These are phyloP conservation scores for Tolypocladium capitatum DNA, from an alignment of 2,329 filamentous ascomycete genomes.

Conservation along the genomic window DNA sequence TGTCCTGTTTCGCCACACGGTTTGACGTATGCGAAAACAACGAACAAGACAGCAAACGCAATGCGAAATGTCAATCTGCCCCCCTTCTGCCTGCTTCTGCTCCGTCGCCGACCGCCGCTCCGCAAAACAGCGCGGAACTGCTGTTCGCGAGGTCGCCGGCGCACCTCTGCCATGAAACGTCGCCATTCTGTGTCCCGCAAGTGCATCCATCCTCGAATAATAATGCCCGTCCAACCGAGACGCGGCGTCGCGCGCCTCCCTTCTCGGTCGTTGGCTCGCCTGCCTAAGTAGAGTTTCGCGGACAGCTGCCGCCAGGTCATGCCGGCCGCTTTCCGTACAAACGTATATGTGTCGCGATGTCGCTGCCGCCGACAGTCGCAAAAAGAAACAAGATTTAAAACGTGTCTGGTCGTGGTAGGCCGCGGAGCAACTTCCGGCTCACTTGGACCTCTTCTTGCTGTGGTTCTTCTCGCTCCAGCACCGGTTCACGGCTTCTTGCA, in stretches of 20 bases:
- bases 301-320: not conserved
- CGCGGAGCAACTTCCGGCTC: conserved; percentile 3
- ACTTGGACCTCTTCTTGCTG: conserved; percentile 15
- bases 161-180: not conserved
- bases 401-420: not conserved
- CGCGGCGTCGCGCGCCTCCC: not conserved
- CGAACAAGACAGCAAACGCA: not conserved
- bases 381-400: not conserved
- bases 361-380: conserved; percentile 2
- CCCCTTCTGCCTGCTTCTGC: too few species aligned
- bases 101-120: not conserved
- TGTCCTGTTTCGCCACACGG: conserved; percentile 2
- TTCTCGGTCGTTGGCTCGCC: not conserved
- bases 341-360: conserved; percentile 17
- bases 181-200: not conserved
- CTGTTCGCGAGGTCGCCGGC: not conserved
- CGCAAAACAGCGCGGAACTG: not conserved
- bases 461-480: conserved; percentile 36
- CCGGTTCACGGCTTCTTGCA: conserved; percentile 31
- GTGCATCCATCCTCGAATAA: not conserved
- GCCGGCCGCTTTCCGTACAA: conserved; percentile 7
- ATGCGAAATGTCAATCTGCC: conserved; percentile 1
- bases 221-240: not conserved
- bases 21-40: not conserved
- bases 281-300: not conserved